Evolutionary conservation across 331 rosid species (phyloP), one percentile per base, ranked within the genome.

Genomic region (Quercus lobata): DNA sequence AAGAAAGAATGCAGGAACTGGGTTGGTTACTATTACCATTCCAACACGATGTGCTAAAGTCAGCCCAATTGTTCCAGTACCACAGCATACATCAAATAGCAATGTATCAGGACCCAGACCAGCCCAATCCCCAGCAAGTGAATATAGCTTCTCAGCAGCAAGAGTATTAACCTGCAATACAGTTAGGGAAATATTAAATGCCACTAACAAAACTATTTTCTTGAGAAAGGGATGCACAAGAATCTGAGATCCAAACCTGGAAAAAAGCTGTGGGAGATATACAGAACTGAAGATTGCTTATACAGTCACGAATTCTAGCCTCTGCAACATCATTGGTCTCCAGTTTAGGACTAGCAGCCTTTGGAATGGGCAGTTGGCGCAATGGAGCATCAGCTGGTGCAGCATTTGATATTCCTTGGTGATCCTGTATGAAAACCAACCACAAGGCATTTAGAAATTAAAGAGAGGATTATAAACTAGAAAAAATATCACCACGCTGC

Each of bases 101-200:
- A 96, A 89, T 55, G 99, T 93, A 72, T 93, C 96, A 66, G 94
- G 93, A 70, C 93, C 97, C 76, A 96, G 83, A 84, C 83, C 83
- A 75, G 99, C 99, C 99, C 99, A 96, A 88, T 93, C 94, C 80
- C 98, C 99, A 34, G 96, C 98, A 81, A 96, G 96, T 2, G 98
- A 88, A 86, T 93, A 96, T 52, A 96, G 87, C 84, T 96, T 96
- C 87, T 96, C 98, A 2, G 99, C 98, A 80, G 99, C 99, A 72
- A 93, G 90, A 32, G 93, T 90, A 86, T 96, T 96, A 80, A 96
- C 97, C 99, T 93, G 84, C 80, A 83, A 69, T 19, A 79, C 22
- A 63, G 76, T 77, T 69, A 77, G 72, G 74, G 78, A 46, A 19
- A 25, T 69, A 74, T 56, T 35, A 69, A 72, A 49, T 41, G 7